Base-by-base conservation (phyloP, 768 basidiomycete genomes). In the Termitomyces sp. region DNA sequence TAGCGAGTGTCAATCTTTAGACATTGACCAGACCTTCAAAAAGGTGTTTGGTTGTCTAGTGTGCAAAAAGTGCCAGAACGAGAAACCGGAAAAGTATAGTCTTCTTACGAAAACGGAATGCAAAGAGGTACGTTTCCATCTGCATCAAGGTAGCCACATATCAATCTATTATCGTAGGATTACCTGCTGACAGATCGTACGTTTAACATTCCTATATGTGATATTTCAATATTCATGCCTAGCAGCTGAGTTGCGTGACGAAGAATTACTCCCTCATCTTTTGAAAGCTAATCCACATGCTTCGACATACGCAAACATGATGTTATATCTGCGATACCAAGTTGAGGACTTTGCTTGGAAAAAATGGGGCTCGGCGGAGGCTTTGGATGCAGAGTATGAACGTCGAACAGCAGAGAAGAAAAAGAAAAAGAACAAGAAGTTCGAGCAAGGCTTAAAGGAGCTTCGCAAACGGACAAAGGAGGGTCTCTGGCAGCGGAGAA, bases 31-130 rank as follows among this genome's bases (percentile, higher is more conserved):
- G 60, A 86, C 84, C 2, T 92, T 86, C 70, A 81, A 84, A 70
- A 91, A 88, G 66, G 86, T 93, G 37, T 98, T 98, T 69, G 82
- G 86, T 29, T 89, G 89, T 71, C 73, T 86, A 15, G 92, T 98
- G 1, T 99, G 97, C 77, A 89, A 90, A 67, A 84, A 82, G 62
- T 98, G 96, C 74, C 94, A 96, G 77, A 88, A 95, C 68, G 86
- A 89, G 61, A 82, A 86, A 59, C 92, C 95, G 7, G 96, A 98
- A 68, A 92, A 89, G 73, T 99, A 97, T 70, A 92, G 94, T 71
- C 79, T 99, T 7, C 74, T 99, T 60, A 99, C 97, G 6, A 99
- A 99, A 78, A 98, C 97, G 0, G 97, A 99, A 76, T 98, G 96
- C 74, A 97, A 96, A 75, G 91, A 94, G 80, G 93, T 91, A 65